Percentiles rank a stretch among this genome's conserved stretches.
Conservation (phyloP, 108 stramenopile genomes). For the Skeletonema costatum region DNA sequence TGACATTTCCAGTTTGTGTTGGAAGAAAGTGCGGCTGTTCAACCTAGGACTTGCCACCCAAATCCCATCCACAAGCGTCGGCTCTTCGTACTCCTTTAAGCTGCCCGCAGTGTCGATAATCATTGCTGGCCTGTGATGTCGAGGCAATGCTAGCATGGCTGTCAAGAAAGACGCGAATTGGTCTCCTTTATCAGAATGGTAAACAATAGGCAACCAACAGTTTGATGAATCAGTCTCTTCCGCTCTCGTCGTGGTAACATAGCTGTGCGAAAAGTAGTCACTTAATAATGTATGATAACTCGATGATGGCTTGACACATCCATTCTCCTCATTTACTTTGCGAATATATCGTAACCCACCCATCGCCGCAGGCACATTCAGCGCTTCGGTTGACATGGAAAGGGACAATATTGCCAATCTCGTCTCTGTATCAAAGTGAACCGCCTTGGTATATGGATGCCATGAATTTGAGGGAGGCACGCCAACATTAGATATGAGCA, state of each 20-base stretch:
- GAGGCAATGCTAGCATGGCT: not conserved
- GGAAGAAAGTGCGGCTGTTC: conserved; percentile 1
- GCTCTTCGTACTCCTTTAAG: not conserved
- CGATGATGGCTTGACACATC: conserved; percentile 4
- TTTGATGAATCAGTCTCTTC: not conserved
- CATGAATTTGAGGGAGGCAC: conserved; percentile 30
- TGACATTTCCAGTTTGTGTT: conserved; percentile 3
- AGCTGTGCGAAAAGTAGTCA: not conserved
- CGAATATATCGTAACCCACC: conserved; percentile 19
- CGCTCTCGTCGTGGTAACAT: not conserved
- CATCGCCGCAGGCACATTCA: conserved; percentile 6
- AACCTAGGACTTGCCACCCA: conserved; percentile 7
- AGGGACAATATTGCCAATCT: conserved; percentile 22
- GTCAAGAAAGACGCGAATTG: not conserved
- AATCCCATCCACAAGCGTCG: not conserved
- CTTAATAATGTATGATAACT: not conserved
- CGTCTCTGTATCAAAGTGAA: conserved; percentile 26
- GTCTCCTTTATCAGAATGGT: not conserved
- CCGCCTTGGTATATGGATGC: conserved; percentile 11
- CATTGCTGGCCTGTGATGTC: not conserved
- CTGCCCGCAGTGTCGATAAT: not conserved
- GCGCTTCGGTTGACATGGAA: not conserved
- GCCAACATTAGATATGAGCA: conserved; percentile 23
- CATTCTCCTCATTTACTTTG: conserved; percentile 15
- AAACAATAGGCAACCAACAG: not conserved